Percentiles rank a stretch among this genome's conserved stretches.
Evolutionary conservation across 2,329 filamentous ascomycete genomes (phyloP).

Genomic region (Talaromyces funiculosus): DNA sequence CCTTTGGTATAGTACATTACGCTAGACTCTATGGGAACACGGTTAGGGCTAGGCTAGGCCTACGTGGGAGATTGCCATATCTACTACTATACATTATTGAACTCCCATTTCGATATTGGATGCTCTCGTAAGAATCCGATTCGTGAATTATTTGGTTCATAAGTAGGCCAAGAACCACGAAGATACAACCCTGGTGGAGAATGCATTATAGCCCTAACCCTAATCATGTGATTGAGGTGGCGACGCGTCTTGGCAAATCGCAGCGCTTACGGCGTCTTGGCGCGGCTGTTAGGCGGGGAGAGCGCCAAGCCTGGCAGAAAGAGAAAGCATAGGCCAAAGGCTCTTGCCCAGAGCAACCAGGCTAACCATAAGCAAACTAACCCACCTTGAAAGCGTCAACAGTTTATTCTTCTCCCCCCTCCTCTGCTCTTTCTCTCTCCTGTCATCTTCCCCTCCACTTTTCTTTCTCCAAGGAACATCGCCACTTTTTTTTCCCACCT

Average conservation of each 20-base stretch:
- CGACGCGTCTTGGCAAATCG: neutral
- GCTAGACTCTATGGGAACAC: neutral
- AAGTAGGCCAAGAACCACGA: no score
- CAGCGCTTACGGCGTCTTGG: constrained; percentile 1
- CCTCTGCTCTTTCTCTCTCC: neutral
- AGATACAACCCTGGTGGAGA: no score
- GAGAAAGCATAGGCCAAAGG: constrained; percentile 5
- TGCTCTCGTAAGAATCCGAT: no score
- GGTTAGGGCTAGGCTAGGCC: neutral
- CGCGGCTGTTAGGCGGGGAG: constrained; percentile 11
- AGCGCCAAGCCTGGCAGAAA: constrained; percentile 16
- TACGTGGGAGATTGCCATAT: neutral
- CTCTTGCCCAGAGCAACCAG: constrained; percentile 11
- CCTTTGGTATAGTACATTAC: neutral
- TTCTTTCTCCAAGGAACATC: constrained; percentile 21
- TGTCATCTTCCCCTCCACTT: constrained; percentile 20
- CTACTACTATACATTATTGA: no score
- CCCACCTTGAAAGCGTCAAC: constrained; percentile 7
- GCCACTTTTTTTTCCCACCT: neutral
- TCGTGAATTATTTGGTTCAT: no score
- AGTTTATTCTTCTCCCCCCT: neutral
- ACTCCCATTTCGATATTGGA: neutral
- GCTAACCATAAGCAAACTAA: constrained; percentile 10
- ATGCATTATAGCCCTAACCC: neutral
- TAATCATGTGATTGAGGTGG: neutral